These are phyloP conservation scores for Pulveroboletus sp. DNA, from an alignment of 768 basidiomycete genomes.

Conservation along the genomic window DNA sequence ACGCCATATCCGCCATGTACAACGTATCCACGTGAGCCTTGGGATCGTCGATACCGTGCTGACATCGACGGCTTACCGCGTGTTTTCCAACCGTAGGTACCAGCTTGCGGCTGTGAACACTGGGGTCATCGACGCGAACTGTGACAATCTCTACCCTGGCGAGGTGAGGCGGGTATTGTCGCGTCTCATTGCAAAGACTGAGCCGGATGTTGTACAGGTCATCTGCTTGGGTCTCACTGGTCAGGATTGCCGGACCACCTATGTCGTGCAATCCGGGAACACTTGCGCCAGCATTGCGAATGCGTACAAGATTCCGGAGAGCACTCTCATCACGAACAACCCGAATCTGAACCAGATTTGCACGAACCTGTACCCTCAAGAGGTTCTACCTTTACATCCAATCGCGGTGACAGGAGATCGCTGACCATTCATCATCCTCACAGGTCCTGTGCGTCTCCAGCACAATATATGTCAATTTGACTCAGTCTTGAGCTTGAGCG, in stretches of 20 bases:
- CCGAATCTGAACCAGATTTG: slow-evolving; percentile 54
- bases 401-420: not conserved
- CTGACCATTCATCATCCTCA: not conserved
- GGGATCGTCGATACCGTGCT: not conserved
- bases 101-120: slow-evolving; percentile 55
- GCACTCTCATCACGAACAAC: slow-evolving; percentile 56
- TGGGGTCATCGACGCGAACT: slow-evolving; percentile 45
- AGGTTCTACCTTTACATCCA: slow-evolving; percentile 37
- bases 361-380: slow-evolving; percentile 53
- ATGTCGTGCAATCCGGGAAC: slow-evolving; percentile 47
- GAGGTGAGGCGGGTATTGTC: slow-evolving; percentile 33
- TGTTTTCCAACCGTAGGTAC: slow-evolving; percentile 33
- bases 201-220: slow-evolving; percentile 19
- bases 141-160: slow-evolving; percentile 53
- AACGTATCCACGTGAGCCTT: slow-evolving; percentile 58
- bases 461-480: slow-evolving; percentile 23
- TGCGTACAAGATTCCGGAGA: slow-evolving; percentile 40
- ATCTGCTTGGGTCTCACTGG: slow-evolving; percentile 56
- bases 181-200: not conserved
- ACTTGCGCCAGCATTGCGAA: slow-evolving; percentile 44
- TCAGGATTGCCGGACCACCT: slow-evolving; percentile 53
- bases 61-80: not conserved
- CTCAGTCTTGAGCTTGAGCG: slow-evolving; percentile 7
- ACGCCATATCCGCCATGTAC: slow-evolving; percentile 57
- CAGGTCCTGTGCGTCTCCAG: slow-evolving; percentile 28